These are phyloP conservation scores for Schizosaccharomyces japonicus DNA, from an alignment of 805 yeast species.

Conservation along the genomic window DNA sequence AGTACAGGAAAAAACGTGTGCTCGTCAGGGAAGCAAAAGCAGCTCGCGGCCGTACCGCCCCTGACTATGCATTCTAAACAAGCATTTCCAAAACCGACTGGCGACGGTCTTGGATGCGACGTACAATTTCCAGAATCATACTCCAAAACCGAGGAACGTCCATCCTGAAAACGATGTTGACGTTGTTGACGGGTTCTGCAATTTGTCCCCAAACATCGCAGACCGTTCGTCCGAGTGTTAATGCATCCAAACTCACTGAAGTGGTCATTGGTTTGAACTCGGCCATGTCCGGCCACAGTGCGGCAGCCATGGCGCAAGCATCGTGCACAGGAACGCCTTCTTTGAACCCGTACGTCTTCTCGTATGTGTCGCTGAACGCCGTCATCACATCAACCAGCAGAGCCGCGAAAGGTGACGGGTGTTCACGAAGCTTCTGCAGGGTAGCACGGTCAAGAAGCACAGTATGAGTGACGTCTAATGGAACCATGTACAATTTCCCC, in stretches of 20 bases:
- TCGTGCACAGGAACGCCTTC: slow-evolving; percentile 63
- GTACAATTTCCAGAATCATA: neutral
- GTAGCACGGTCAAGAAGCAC: slow-evolving; percentile 28
- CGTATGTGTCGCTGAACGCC: slow-evolving; percentile 26
- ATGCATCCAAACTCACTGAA: neutral
- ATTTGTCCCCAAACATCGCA: neutral
- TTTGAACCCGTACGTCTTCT: slow-evolving; percentile 21
- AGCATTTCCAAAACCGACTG: no score
- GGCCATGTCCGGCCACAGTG: neutral
- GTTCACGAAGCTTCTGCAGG: slow-evolving; percentile 18
- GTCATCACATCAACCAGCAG: slow-evolving; percentile 31
- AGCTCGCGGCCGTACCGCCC: no score
- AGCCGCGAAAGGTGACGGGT: slow-evolving; percentile 22
- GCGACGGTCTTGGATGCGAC: no score
- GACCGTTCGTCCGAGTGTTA: slow-evolving; percentile 1
- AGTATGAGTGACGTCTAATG: slow-evolving; percentile 48
- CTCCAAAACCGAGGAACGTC: neutral
- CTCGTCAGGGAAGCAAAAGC: no score
- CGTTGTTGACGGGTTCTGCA: neutral
- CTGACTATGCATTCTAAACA: no score
- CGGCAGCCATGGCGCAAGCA: slow-evolving; percentile 6
- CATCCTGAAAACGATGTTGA: neutral
- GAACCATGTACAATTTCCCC: slow-evolving; percentile 32
- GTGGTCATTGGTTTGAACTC: neutral
- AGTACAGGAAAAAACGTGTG: no score